These are phyloP conservation scores for Plenodomus lindquistii DNA, from an alignment of 2,329 filamentous ascomycete genomes.

Conservation along the genomic window DNA sequence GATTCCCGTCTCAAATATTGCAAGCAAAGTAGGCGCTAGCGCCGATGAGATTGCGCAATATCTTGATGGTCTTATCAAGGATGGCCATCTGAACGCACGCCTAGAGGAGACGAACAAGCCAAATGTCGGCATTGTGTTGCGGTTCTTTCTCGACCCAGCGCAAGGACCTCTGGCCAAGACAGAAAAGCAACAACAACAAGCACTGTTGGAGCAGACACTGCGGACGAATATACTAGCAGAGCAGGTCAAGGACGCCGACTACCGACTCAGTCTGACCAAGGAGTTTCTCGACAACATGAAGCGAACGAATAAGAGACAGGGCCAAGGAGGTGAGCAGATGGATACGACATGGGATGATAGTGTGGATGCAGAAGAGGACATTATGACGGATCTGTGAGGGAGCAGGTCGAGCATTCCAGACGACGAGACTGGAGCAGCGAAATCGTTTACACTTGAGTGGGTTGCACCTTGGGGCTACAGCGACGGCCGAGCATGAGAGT, in stretches of 20 bases:
- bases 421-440: neutral
- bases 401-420: neutral
- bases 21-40: constrained; percentile 55
- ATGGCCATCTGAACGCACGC: constrained; percentile 55
- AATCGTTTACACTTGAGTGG: too few relatives aligned
- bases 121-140: constrained; percentile 53
- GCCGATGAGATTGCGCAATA: constrained; percentile 58
- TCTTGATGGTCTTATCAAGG: constrained; percentile 56
- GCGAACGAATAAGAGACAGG: constrained; percentile 50
- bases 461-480: neutral
- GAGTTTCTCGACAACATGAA: constrained; percentile 61
- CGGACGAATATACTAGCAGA: constrained; percentile 56
- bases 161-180: constrained; percentile 44
- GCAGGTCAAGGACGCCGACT: constrained; percentile 59
- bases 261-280: constrained; percentile 59
- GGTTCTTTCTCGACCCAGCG: constrained; percentile 53
- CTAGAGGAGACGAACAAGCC: constrained; percentile 50
- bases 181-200: constrained; percentile 47
- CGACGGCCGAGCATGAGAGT: neutral
- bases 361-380: constrained; percentile 43
- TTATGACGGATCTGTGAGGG: constrained; percentile 40
- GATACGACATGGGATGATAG: constrained; percentile 42
- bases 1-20: constrained; percentile 59
- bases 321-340: constrained; percentile 40
- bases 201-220: constrained; percentile 54